A percentile compares a stretch with the other conserved stretches of the same genome.
These are phyloP conservation scores for Aspergillus sp. DNA, from an alignment of 2,329 filamentous ascomycete genomes.

Conservation along the genomic window DNA sequence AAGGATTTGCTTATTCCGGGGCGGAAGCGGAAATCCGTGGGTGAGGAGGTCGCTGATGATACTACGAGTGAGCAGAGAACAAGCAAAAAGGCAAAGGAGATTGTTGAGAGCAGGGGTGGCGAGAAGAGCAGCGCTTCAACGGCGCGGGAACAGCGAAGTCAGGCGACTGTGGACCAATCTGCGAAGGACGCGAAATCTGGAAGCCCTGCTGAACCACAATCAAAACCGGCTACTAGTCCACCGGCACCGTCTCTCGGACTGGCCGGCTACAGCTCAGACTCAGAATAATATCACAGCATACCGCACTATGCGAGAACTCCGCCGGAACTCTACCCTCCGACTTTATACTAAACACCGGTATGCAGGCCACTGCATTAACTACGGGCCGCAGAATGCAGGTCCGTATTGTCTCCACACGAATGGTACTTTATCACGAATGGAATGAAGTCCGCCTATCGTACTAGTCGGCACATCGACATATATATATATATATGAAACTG, in stretches of 20 bases:
- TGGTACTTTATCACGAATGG: background rate
- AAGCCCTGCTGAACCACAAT: background rate
- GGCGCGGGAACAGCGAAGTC: background rate
- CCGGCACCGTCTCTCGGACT: constrained; percentile 10
- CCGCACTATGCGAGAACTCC: background rate
- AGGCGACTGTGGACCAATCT: background rate
- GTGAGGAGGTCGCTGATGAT: constrained; percentile 22
- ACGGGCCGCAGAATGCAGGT: background rate
- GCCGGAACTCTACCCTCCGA: background rate
- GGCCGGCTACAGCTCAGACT: constrained; percentile 16
- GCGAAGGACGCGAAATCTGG: constrained; percentile 1
- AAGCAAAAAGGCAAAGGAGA: constrained; percentile 11
- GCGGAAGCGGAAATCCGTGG: constrained; percentile 49
- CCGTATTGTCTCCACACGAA: background rate
- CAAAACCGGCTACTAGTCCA: constrained; percentile 3
- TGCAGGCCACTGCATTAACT: background rate
- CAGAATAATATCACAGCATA: constrained; percentile 7
- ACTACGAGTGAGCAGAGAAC: constrained; percentile 17
- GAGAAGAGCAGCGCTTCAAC: background rate
- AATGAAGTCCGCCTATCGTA: background rate
- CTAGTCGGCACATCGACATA: background rate
- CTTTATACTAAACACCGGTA: background rate
- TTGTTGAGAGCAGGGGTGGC: background rate
- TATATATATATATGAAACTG: background rate
- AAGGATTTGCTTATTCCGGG: constrained; percentile 44